These are phyloP conservation scores for Aspergillus clavatus DNA, from an alignment of 2,329 filamentous ascomycete species.

Conservation along the genomic window DNA sequence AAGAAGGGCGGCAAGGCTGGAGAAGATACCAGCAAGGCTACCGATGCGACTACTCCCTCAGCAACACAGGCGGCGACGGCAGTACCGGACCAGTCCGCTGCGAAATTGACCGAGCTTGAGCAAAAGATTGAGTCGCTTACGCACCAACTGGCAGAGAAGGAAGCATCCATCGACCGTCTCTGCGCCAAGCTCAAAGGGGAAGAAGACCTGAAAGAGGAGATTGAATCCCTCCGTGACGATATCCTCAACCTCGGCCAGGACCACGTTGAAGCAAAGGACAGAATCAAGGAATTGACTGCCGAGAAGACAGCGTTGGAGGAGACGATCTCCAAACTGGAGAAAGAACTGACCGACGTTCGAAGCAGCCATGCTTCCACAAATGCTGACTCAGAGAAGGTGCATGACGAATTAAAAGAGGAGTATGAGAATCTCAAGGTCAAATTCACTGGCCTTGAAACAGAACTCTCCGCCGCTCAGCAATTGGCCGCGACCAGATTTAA, in stretches of 20 bases:
- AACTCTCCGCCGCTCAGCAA: slow-evolving; percentile 79
- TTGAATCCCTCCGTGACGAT: slow-evolving; percentile 76
- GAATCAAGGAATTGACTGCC: slow-evolving; percentile 61
- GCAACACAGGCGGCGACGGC: slow-evolving; percentile 21
- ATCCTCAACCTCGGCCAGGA: slow-evolving; percentile 74
- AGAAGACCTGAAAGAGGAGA: slow-evolving; percentile 76
- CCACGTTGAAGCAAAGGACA: slow-evolving; percentile 76
- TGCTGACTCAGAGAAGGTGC: slow-evolving; percentile 49
- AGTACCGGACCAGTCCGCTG: slow-evolving; percentile 28
- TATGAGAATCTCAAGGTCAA: slow-evolving; percentile 69
- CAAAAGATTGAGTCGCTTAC: slow-evolving; percentile 33
- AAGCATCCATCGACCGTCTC: slow-evolving; percentile 67
- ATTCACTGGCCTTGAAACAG: slow-evolving; percentile 67
- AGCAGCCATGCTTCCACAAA: slow-evolving; percentile 43
- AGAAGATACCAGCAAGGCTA: slow-evolving; percentile 31
- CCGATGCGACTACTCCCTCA: slow-evolving; percentile 12
- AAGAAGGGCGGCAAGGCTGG: slow-evolving; percentile 62
- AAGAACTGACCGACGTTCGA: slow-evolving; percentile 59
- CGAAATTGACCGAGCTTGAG: slow-evolving; percentile 29
- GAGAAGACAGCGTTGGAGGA: slow-evolving; percentile 65
- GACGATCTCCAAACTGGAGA: slow-evolving; percentile 64
- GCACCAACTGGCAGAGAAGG: slow-evolving; percentile 51
- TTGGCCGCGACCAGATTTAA: slow-evolving; percentile 84
- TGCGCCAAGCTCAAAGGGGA: slow-evolving; percentile 67
- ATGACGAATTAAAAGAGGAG: slow-evolving; percentile 55